Base-by-base conservation (phyloP, 371 early-diverging fungal genomes). In the Parasitella parasitica region DNA sequence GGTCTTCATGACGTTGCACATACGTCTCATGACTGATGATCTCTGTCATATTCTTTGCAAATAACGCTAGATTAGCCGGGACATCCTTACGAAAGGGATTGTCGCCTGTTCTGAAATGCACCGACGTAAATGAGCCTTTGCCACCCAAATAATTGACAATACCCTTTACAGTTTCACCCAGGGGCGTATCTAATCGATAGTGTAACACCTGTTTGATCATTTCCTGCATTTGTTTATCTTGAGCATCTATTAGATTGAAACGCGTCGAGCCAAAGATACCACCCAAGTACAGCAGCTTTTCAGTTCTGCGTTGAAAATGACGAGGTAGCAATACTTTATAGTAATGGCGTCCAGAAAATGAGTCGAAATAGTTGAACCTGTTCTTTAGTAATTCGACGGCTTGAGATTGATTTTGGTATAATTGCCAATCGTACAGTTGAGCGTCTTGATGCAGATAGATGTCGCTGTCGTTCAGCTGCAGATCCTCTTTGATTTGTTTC, bases 51-150 rank as follows among this genome's bases (percentile, higher is more conserved):
- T 60, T 67, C 2, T 46, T 16, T 1, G 64, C 18, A 38, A 73
- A 72, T 1, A 20, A 50, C 4, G 54, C 34, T 24, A 78, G 48
- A 36, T 76, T 74, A 1, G 46, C 13, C 0, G 39, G 18, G 1
- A 76, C 34, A 24, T 64, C 64, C 4, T 58, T 65, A 13, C 54
- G 57, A 28, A 79, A 79, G 0, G 73, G 75, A 8, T 34, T 49
- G 58, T 79, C 80, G 0, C 70, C 71, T 13, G 76, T 77, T 12
- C 81, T 63, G 55, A 80, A 73, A 54, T 80, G 81, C 22, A 80
- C 59, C 15, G 73, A 61, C 62, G 70, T 54, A 39, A 65, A 76
- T 0, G 63, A 24, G 2, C 70, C 66, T 20, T 49, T 61, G 2
- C 73, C 77, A 8, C 76, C 80, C 35, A 76, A 20, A 41, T 67